phyloP scores from a whole-genome alignment of 495 filamentous ascomycete genomes.

The Annulohypoxylon maeteangense region DNA sequence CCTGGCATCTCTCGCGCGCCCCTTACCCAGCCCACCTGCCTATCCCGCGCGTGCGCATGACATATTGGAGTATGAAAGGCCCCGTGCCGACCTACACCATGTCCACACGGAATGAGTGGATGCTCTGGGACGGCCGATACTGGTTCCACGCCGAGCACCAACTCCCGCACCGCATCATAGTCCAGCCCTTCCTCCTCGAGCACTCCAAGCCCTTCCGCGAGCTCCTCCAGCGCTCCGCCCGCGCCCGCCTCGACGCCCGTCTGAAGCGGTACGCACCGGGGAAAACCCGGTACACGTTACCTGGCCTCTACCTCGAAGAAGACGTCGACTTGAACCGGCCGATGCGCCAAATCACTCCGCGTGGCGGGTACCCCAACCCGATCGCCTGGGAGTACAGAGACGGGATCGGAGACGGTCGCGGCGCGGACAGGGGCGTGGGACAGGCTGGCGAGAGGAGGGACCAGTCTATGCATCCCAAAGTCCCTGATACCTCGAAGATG shows the following conservation, averaged over 20 bases:
- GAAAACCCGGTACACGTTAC: constrained; percentile 64
- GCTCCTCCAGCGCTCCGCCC: constrained; percentile 38
- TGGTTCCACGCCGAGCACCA: constrained; percentile 74
- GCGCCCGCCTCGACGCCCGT: constrained; percentile 10
- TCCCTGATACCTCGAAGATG: constrained; percentile 32
- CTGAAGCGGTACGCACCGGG: constrained; percentile 60
- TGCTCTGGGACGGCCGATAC: constrained; percentile 82
- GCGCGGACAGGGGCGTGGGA: neutral
- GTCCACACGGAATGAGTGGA: constrained; percentile 54
- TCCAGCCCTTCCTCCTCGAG: constrained; percentile 62
- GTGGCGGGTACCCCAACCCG: constrained; percentile 13
- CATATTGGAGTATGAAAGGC: constrained; percentile 14
- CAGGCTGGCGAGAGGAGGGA: neutral
- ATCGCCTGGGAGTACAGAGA: neutral
- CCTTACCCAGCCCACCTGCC: constrained; percentile 48
- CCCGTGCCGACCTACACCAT: constrained; percentile 10
- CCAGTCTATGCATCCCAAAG: constrained; percentile 9
- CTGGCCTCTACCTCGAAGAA: constrained; percentile 55
- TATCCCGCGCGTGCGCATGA: constrained; percentile 24
- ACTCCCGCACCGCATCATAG: constrained; percentile 48
- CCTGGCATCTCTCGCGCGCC: constrained; percentile 56
- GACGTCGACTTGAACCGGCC: constrained; percentile 2
- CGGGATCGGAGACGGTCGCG: neutral
- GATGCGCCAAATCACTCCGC: neutral
- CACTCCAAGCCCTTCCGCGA: constrained; percentile 61